phyloP scores from a whole-genome alignment of 2,329 filamentous ascomycete genomes.

The Ceratocystis eucalypticola region DNA sequence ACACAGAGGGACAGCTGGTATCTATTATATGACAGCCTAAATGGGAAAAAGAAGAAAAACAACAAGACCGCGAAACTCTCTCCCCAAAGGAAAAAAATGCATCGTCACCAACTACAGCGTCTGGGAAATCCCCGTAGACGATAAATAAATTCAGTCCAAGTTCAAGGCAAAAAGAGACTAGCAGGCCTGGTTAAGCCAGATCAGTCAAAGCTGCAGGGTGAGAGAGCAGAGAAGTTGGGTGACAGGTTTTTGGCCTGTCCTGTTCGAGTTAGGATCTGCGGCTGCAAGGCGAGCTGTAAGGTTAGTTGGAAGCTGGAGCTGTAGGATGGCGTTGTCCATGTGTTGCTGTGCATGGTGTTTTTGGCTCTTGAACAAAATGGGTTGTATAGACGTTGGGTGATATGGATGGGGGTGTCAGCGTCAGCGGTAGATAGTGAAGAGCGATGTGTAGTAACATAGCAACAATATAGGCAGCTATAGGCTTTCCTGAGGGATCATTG shows the following conservation, averaged over 20 bases:
- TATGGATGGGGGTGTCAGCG: too few relatives aligned
- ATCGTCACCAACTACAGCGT: not conserved
- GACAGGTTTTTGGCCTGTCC: not conserved
- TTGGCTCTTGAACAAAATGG: too few relatives aligned
- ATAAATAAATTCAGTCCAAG: not conserved
- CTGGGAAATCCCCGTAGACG: not conserved
- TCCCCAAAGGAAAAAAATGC: too few relatives aligned
- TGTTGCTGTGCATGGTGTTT: not conserved
- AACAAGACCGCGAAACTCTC: not conserved
- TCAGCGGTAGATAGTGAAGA: too few relatives aligned
- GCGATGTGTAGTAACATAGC: too few relatives aligned
- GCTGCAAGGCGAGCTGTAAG: not conserved
- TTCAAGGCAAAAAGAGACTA: not conserved
- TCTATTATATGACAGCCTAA: not conserved
- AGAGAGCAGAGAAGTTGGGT: not conserved
- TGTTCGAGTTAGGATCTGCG: not conserved
- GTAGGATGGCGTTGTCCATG: not conserved
- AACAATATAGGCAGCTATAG: too few relatives aligned
- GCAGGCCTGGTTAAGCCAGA: not conserved
- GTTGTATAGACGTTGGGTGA: too few relatives aligned
- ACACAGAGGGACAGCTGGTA: too few relatives aligned
- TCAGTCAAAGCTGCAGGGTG: not conserved
- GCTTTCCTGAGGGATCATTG: too few relatives aligned
- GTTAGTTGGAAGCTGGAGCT: not conserved
- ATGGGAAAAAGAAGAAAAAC: not conserved